Evolutionary conservation across 208 protist species (phyloP), one percentile per base, ranked within the genome.

Genomic region (Blechomonas ayalai): DNA sequence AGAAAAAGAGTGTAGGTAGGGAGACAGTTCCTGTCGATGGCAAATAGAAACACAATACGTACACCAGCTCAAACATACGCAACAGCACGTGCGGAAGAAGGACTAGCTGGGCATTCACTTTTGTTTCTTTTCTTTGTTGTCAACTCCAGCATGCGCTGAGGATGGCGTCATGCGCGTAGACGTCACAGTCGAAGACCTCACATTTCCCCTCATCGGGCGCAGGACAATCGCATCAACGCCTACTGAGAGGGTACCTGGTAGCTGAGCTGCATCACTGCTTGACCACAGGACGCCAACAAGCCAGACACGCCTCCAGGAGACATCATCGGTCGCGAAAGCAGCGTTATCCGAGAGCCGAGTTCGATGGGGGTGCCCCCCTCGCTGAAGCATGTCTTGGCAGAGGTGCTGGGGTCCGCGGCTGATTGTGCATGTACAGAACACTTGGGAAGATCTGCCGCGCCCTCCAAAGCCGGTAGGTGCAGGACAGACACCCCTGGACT

Each of bases 201-300:
- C n/a, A n/a, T n/a, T n/a, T n/a, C n/a, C n/a, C n/a, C n/a, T n/a
- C n/a, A n/a, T n/a, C n/a, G n/a, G n/a, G n/a, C n/a, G n/a, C n/a
- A n/a, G n/a, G n/a, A n/a, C n/a, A n/a, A n/a, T n/a, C n/a, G n/a
- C n/a, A n/a, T n/a, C n/a, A n/a, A n/a, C n/a, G n/a, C n/a, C n/a
- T n/a, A n/a, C n/a, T n/a, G n/a, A n/a, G n/a, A n/a, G n/a, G n/a
- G 41, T 13, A 4, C 6, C 43, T 49, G 38, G n/a, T 92, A 92
- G 42, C 60, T 73, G n/a, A 88, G 18, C 57, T 92, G 82, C 62
- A 85, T 58, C 23, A 92, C 31, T 25, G 59, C 61, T 45, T 78
- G 69, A 3, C 78, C 79, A 41, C 69, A 88, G 20, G 71, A 67
- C 31, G 65, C 63, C 55, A 92, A 19, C 50, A 92, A 59, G 8